A percentile compares a stretch with the other conserved stretches of the same genome.
phyloP scores from a whole-genome alignment of 345 rosid species.

The Lagerstroemia speciosa region DNA sequence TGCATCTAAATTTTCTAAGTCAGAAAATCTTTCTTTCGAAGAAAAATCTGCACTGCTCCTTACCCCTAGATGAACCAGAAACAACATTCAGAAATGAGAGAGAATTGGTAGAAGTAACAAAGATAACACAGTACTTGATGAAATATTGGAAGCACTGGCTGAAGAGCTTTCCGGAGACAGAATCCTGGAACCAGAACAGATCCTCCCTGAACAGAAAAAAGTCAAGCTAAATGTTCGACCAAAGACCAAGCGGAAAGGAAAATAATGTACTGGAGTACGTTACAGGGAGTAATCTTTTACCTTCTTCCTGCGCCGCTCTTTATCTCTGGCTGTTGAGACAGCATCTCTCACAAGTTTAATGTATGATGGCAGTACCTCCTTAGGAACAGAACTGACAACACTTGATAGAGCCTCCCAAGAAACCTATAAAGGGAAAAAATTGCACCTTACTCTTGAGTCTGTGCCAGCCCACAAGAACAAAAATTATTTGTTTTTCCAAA shows the following conservation, averaged over 20 bases:
- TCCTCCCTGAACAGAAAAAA: conserved; percentile 59
- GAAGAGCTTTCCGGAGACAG: conserved; percentile 89
- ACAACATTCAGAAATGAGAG: not conserved
- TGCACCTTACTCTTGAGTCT: conserved; percentile 20
- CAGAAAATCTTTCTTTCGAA: not conserved
- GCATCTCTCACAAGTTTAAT: conserved; percentile 89
- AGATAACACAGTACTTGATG: conserved; percentile 50
- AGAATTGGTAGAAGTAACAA: not conserved
- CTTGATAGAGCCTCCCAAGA: conserved; percentile 93
- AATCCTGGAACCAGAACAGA: conserved; percentile 83
- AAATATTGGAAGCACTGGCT: conserved; percentile 87
- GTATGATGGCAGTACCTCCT: conserved; percentile 84
- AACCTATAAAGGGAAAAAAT: conserved; percentile 34
- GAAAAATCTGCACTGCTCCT: not conserved
- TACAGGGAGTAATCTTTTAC: conserved; percentile 23
- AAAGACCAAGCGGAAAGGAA: not conserved
- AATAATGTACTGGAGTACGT: conserved; percentile 2
- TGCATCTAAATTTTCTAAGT: not conserved
- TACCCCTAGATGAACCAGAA: not conserved
- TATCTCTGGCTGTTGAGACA: conserved; percentile 86
- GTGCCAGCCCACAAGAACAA: not conserved
- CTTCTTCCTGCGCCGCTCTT: conserved; percentile 86
- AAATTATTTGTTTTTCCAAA: conserved; percentile 8
- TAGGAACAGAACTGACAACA: conserved; percentile 86
- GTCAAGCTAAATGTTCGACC: conserved; percentile 6